Evolutionary conservation across 2,329 filamentous ascomycete genomes (phyloP).

Genomic region (Sclerotinia sclerotiorum): DNA sequence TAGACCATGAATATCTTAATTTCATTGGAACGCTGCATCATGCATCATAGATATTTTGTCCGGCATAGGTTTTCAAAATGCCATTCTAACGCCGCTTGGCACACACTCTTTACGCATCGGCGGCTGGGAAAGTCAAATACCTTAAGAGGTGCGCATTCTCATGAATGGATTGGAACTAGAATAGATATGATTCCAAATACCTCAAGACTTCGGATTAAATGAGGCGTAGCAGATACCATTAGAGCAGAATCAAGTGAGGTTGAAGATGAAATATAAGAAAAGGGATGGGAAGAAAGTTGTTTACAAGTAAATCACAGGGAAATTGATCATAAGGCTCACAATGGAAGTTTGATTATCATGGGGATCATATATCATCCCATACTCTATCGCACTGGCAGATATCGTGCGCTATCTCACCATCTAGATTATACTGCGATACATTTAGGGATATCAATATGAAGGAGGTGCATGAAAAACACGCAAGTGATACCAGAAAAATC

Average conservation of each 20-base stretch:
- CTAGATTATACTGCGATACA: not conserved
- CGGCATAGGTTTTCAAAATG: not conserved
- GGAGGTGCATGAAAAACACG: not conserved
- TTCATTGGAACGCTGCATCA: no score
- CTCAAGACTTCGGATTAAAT: constrained; percentile 27
- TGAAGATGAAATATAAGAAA: constrained; percentile 26
- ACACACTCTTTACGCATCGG: not conserved
- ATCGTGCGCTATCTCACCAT: constrained; percentile 47
- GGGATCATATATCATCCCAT: constrained; percentile 46
- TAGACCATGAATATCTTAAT: not conserved
- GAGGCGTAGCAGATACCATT: constrained; percentile 27
- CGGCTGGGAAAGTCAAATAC: constrained; percentile 35
- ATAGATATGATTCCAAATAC: constrained; percentile 32
- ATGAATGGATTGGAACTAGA: constrained; percentile 37
- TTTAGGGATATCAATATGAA: not conserved
- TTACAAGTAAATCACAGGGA: not conserved
- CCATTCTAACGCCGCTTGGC: not conserved
- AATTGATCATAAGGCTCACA: constrained; percentile 37
- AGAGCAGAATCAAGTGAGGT: constrained; percentile 25
- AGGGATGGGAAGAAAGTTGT: constrained; percentile 24
- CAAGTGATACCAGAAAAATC: not conserved
- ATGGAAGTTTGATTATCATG: constrained; percentile 48
- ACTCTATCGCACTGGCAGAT: constrained; percentile 44
- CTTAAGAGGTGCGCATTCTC: constrained; percentile 31
- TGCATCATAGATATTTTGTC: no score